Conservation (phyloP, 352 stramenopile species). For the Globisporangium paroecandrum region DNA sequence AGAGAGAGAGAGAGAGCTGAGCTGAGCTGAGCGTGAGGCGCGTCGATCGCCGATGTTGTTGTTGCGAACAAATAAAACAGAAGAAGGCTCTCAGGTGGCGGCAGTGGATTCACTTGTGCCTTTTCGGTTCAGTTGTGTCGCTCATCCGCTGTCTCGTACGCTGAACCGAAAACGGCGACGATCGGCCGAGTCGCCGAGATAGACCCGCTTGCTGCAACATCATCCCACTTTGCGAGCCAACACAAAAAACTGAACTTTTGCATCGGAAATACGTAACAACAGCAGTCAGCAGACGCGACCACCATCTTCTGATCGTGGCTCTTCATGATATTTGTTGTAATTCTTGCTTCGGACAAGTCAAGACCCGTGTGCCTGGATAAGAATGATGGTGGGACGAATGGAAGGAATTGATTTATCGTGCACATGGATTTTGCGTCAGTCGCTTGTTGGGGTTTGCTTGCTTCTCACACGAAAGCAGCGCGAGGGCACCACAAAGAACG, state of each 20-base stretch:
- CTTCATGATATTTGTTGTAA: neutral
- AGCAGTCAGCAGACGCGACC: neutral
- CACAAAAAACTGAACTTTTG: neutral
- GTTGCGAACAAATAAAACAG: neutral
- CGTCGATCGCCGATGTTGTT: constrained; percentile 7
- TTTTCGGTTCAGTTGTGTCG: constrained; percentile 2
- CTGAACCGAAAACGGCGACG: constrained; percentile 5
- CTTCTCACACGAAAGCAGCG: too few species aligned
- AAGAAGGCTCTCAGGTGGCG: neutral
- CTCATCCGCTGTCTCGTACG: neutral
- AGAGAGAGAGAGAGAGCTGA: too few species aligned
- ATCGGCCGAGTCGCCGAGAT: too few species aligned
- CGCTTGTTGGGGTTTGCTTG: neutral
- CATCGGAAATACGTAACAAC: neutral
- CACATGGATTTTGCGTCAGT: neutral
- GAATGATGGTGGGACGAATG: constrained; percentile 8
- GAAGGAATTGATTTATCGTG: neutral
- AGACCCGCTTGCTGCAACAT: neutral
- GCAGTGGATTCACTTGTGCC: neutral
- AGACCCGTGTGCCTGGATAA: neutral
- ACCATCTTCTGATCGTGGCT: neutral
- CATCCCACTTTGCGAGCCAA: neutral
- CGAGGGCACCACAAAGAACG: neutral
- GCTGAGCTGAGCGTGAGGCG: too few species aligned
- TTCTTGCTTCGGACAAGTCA: neutral